Conservation (phyloP, 1,139 yeast species). For the Zygoascus meyerae region DNA sequence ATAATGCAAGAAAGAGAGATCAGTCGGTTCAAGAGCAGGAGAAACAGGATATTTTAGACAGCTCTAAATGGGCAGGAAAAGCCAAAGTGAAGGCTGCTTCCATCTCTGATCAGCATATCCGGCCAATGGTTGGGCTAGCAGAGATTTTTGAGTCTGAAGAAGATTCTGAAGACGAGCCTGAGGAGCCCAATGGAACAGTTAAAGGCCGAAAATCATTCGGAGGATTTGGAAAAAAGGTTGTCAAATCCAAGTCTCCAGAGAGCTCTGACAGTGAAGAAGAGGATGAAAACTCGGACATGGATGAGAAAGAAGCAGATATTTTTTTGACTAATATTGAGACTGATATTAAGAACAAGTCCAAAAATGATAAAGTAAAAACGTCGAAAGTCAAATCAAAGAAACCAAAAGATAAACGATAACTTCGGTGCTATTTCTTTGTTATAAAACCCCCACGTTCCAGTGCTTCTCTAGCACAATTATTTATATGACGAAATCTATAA, state of each 20-base stretch:
- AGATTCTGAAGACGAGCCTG: background rate
- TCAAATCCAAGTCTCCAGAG: slow-evolving; percentile 7
- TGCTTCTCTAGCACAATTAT: slow-evolving; percentile 82
- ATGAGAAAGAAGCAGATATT: slow-evolving; percentile 3
- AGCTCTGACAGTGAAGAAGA: slow-evolving; percentile 20
- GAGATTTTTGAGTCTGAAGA: slow-evolving; percentile 17
- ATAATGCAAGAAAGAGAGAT: slow-evolving; percentile 35
- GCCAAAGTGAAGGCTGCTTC: slow-evolving; percentile 9
- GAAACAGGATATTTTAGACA: slow-evolving; percentile 35
- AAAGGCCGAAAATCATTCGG: slow-evolving; percentile 25
- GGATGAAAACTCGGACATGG: slow-evolving; percentile 13
- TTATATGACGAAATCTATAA: slow-evolving; percentile 80
- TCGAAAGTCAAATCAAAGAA: slow-evolving; percentile 3
- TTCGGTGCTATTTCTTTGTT: slow-evolving; percentile 17
- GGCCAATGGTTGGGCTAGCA: slow-evolving; percentile 21
- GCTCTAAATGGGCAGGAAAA: slow-evolving; percentile 54
- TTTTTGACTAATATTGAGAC: background rate
- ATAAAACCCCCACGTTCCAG: slow-evolving; percentile 57
- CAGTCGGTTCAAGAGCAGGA: slow-evolving; percentile 34
- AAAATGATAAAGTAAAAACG: slow-evolving; percentile 1
- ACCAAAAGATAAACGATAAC: background rate
- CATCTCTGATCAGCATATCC: background rate
- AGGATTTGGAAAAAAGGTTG: slow-evolving; percentile 10
- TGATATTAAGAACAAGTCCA: slow-evolving; percentile 3
- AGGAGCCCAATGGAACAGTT: background rate